Percentiles rank a stretch among this genome's conserved stretches.
Conservation (phyloP, 208 protist species). For the Phytomonas sp. region DNA sequence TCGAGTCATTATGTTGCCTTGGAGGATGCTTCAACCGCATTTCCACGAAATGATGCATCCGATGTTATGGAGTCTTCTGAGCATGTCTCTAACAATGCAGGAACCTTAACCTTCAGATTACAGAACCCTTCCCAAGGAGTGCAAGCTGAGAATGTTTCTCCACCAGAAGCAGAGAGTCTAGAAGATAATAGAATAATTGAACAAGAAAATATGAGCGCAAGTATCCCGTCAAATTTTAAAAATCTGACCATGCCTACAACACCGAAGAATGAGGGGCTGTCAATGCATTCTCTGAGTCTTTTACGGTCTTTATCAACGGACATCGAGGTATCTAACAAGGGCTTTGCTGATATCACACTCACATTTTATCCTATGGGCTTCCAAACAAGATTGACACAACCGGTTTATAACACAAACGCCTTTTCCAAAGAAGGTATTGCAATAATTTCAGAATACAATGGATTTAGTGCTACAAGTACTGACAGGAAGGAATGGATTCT, state of each 20-base stretch:
- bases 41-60: not conserved
- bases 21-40: not conserved
- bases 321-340: not conserved
- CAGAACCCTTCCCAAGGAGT: not conserved
- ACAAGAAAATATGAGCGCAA: not conserved
- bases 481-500: conserved; percentile 28
- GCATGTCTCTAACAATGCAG: not conserved
- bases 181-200: not conserved
- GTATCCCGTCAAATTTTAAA: not conserved
- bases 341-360: not conserved
- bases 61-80: not conserved
- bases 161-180: not conserved
- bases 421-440: not conserved
- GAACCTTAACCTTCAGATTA: not conserved
- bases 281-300: not conserved
- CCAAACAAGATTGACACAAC: not conserved
- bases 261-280: not conserved
- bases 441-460: not conserved
- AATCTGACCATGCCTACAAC: not conserved
- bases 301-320: not conserved
- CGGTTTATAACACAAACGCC: not conserved
- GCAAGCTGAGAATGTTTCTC: not conserved
- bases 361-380: not conserved
- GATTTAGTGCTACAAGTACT: not conserved
- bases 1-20: not conserved